Conservation (phyloP, 169 alveolate genomes). For the Eimeria tenella region DNA sequence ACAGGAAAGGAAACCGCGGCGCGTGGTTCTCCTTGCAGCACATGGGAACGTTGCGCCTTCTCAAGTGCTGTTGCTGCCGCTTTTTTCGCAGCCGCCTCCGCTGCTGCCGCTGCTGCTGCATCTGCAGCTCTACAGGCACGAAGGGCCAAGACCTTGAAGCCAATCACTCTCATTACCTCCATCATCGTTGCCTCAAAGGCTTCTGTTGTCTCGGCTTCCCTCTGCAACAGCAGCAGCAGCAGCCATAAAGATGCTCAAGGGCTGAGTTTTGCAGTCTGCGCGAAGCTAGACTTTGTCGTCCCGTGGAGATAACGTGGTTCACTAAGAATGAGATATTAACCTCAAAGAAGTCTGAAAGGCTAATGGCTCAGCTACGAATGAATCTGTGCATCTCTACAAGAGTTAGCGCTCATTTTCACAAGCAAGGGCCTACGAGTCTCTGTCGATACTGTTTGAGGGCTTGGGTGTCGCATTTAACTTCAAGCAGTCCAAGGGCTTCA, state of each 20-base stretch:
- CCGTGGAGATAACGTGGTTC: no score
- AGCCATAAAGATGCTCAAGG: neutral
- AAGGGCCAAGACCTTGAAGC: constrained; percentile 50
- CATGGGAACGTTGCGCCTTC: constrained; percentile 27
- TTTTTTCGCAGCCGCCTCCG: neutral
- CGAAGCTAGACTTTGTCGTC: no score
- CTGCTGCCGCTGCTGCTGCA: constrained; percentile 54
- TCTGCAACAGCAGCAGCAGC: constrained; percentile 47
- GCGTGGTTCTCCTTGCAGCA: constrained; percentile 43
- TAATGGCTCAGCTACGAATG: neutral
- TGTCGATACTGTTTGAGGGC: neutral
- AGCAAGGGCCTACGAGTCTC: neutral
- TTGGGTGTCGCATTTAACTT: neutral
- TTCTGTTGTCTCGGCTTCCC: neutral
- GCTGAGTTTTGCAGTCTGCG: neutral
- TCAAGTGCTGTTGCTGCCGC: neutral
- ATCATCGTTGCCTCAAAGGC: neutral
- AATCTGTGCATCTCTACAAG: neutral
- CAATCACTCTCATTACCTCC: constrained; percentile 29
- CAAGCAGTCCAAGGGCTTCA: constrained; percentile 49
- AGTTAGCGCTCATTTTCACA: no score
- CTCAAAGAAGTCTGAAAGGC: no score
- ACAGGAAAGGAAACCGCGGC: neutral
- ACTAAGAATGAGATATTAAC: no score
- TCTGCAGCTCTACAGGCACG: constrained; percentile 51